Evolutionary conservation across 441 rosid genomes (phyloP).

Genomic region (Corymbia citriodora): DNA sequence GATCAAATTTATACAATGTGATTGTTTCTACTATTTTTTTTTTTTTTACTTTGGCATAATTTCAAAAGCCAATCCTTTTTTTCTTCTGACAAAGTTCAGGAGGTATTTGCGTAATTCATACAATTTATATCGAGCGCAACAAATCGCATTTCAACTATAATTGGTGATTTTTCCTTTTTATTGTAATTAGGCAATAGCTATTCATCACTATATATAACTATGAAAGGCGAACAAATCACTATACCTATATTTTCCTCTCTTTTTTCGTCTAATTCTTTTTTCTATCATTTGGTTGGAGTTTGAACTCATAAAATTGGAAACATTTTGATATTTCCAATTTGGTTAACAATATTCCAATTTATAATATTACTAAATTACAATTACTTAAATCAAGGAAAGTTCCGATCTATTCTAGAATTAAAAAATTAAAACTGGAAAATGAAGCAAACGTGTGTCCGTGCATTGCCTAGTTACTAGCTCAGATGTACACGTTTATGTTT

Average conservation of each 20-base stretch:
- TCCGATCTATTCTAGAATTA: neutral
- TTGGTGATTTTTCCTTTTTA: neutral
- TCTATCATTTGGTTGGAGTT: neutral
- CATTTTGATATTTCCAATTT: neutral
- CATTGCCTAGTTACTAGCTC: neutral
- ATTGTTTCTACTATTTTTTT: neutral
- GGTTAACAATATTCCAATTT: neutral
- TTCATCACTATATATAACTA: neutral
- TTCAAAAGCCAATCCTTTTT: neutral
- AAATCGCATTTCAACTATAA: neutral
- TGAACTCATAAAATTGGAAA: too few species aligned
- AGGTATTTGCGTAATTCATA: neutral
- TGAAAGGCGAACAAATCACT: neutral
- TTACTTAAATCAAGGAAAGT: neutral
- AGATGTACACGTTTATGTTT: neutral
- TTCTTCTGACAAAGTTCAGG: neutral
- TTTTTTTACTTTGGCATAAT: neutral
- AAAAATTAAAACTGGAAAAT: too few species aligned
- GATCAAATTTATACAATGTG: rapidly evolving
- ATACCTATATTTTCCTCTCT: neutral
- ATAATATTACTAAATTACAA: neutral
- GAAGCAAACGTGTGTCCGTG: neutral
- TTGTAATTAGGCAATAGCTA: neutral
- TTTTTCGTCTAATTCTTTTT: neutral
- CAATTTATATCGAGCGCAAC: neutral